Base-by-base conservation (phyloP, 331 rosid genomes). In the Pyrus hybrid region DNA sequence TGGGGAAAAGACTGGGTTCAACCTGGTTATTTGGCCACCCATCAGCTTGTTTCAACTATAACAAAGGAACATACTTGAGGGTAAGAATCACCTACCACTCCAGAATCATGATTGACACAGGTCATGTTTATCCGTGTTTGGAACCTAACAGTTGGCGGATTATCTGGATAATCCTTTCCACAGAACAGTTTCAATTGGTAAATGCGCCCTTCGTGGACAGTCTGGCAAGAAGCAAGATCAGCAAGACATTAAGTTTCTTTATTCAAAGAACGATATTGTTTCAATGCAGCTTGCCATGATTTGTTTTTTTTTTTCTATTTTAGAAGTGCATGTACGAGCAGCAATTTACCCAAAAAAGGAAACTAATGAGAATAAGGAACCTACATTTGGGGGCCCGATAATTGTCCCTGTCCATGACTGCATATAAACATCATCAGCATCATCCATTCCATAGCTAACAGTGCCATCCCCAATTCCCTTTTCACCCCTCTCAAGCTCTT, bases 381-480 rank as follows among this genome's bases (percentile, higher is more conserved):
- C 83, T 85, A 92, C 97, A 84, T 93, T 93, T 21, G 93, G 93
- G 70, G 99, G 99, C 3, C 97, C 99, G 60, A 94, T 93, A 58
- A 93, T 81, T 78, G 98, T 93, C 71, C 98, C 98, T 54, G 98
- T 93, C 98, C 97, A 93, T 29, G 96, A 93, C 79, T 92, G 97
- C 99, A 94, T 94, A 77, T 73, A 85, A 77, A 92, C 79, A 86
- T 94, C 99, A 76, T 94, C 97, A 20, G 96, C 97, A 72, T 92
- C 99, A 83, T 94, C 97, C 99, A 94, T 94, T 76, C 98, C 98
- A 77, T 93, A 93, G 86, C 98, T 93, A 54, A 93, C 98, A 74
- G 98, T 91, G 74, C 97, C 97, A 88, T 93, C 97, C 73, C 98
- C 96, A 43, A 93, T 93, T 77, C 97, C 98, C 82, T 93, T 92